phyloP scores from a whole-genome alignment of 257 asterid species.

The Cinchona pubescens region DNA sequence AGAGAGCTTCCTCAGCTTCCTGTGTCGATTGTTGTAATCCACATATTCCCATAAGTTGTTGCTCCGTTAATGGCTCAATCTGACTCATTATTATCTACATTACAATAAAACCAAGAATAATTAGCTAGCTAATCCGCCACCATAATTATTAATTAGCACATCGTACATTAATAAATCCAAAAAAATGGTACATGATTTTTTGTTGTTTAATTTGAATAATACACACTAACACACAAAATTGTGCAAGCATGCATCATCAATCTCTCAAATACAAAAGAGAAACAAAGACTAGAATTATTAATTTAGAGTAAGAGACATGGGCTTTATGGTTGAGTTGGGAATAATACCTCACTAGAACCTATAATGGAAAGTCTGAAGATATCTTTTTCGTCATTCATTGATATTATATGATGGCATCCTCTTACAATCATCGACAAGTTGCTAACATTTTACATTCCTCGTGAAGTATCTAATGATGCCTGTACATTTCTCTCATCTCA shows the following conservation, averaged over 20 bases:
- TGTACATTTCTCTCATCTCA: slow-evolving; percentile 16
- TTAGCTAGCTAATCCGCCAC: neutral
- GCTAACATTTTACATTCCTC: slow-evolving; percentile 7
- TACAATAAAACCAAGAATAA: neutral
- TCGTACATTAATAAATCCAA: neutral
- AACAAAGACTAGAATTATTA: slow-evolving; percentile 13
- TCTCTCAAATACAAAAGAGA: neutral
- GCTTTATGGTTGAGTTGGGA: slow-evolving; percentile 43
- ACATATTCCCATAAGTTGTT: slow-evolving; percentile 59
- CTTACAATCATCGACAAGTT: neutral
- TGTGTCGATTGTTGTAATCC: slow-evolving; percentile 67
- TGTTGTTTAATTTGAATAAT: neutral
- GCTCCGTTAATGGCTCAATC: slow-evolving; percentile 68
- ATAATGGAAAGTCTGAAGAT: slow-evolving; percentile 20
- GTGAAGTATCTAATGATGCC: slow-evolving; percentile 7
- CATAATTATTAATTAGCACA: neutral
- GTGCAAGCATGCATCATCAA: slow-evolving; percentile 17
- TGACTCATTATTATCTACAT: slow-evolving; percentile 53
- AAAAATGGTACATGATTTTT: neutral
- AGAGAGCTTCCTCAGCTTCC: slow-evolving; percentile 73
- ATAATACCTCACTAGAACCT: slow-evolving; percentile 30
- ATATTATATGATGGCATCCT: slow-evolving; percentile 15
- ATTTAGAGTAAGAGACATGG: slow-evolving; percentile 38
- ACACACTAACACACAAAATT: neutral
- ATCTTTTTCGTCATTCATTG: slow-evolving; percentile 19